Percentiles rank a stretch among this genome's conserved stretches.
phyloP scores from a whole-genome alignment of 2,329 filamentous ascomycete genomes.

The Penicillium oxalicum region DNA sequence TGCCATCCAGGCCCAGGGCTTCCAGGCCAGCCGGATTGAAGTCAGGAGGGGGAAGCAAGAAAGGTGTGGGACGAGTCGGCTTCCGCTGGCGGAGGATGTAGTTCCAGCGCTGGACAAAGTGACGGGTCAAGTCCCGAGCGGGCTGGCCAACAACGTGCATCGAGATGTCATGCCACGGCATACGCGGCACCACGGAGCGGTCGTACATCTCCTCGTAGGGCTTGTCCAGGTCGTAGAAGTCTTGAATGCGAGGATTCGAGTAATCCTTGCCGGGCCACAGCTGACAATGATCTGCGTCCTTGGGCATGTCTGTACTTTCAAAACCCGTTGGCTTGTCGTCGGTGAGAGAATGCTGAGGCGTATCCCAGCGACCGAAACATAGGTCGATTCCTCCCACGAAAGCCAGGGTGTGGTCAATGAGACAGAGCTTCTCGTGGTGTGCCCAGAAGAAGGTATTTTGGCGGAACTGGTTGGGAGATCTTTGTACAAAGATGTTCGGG shows the following conservation, averaged over 20 bases:
- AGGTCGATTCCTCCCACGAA: conserved; percentile 95
- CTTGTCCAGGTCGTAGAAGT: conserved; percentile 88
- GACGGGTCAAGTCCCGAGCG: conserved; percentile 83
- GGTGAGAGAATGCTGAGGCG: conserved; percentile 80
- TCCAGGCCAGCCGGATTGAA: conserved; percentile 82
- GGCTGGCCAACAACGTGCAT: conserved; percentile 98
- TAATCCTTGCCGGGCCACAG: conserved; percentile 98
- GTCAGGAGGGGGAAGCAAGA: conserved; percentile 87
- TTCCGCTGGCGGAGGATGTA: conserved; percentile 90
- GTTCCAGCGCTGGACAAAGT: conserved; percentile 98
- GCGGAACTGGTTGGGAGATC: conserved; percentile 94
- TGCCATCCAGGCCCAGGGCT: conserved; percentile 79
- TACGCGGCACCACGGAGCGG: conserved; percentile 76
- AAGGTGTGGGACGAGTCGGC: conserved; percentile 86
- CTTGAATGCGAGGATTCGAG: conserved; percentile 89
- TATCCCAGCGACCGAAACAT: conserved; percentile 97
- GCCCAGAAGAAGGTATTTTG: conserved; percentile 99
- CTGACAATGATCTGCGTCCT: conserved; percentile 87
- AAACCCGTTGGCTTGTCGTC: conserved; percentile 96
- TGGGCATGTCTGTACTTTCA: conserved; percentile 67
- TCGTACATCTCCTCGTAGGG: conserved; percentile 99
- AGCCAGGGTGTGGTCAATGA: conserved; percentile 91
- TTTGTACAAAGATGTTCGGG: conserved; percentile 90
- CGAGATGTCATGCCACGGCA: conserved; percentile 97
- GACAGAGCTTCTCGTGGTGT: conserved; percentile 96